Evolutionary conservation across 2,329 filamentous ascomycete species (phyloP).

Genomic region (Colletotrichum sp.): DNA sequence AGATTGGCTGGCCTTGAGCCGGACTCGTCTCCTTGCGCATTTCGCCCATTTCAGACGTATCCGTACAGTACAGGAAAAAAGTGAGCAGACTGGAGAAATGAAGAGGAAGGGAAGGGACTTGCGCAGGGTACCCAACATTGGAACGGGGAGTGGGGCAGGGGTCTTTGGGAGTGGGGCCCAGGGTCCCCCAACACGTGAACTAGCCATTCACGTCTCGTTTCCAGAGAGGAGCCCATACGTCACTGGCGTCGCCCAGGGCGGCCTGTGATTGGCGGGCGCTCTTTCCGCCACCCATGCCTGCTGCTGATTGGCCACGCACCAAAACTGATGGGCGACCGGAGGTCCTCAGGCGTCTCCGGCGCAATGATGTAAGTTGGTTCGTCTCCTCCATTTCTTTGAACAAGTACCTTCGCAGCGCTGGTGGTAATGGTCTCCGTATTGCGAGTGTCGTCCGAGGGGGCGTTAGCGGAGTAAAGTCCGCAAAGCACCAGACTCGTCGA

Average conservation of each 20-base stretch:
- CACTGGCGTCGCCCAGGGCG: fast-evolving
- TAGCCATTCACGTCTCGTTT: not conserved
- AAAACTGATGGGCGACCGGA: not conserved
- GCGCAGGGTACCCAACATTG: not conserved
- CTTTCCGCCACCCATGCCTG: too few relatives aligned
- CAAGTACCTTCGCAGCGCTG: too few relatives aligned
- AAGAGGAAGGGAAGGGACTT: too few relatives aligned
- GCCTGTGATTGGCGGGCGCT: not conserved
- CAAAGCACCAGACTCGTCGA: not conserved
- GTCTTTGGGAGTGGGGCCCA: not conserved
- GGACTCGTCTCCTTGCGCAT: not conserved
- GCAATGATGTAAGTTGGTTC: not conserved
- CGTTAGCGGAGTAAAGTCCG: not conserved
- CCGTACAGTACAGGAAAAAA: too few relatives aligned
- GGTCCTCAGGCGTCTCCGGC: not conserved
- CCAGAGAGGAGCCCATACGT: not conserved
- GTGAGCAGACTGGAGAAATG: too few relatives aligned
- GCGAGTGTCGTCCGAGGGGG: too few relatives aligned
- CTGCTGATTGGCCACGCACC: not conserved
- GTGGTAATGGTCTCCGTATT: too few relatives aligned
- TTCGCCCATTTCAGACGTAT: not conserved
- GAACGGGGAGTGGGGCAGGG: not conserved
- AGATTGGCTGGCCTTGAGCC: not conserved
- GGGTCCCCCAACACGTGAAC: not conserved
- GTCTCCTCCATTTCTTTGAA: too few relatives aligned